Base-by-base conservation (phyloP, 2,329 filamentous ascomycete genomes). In the Pezicula rhizophila region DNA sequence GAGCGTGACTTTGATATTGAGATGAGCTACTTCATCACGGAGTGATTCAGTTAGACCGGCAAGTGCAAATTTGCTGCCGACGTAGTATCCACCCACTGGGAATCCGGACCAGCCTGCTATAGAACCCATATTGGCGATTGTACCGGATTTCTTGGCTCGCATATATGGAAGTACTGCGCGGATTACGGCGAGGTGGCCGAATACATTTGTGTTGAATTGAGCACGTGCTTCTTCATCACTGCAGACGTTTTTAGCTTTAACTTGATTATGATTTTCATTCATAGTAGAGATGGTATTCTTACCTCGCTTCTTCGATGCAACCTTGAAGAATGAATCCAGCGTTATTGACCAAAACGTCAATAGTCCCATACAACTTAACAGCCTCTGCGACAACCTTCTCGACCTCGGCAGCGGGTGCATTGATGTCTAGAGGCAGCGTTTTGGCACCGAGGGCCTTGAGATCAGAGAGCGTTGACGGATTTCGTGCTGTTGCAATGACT, bases 161-260 rank as follows among this genome's bases (percentile, higher is more conserved):
- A 79, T 66, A 20, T 67, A 61, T 0, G 75, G 74, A 0, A 78
- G 60, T 10, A 72, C 68, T 0, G 74, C 74, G 7, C 72, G 71
- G 25, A 70, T 67, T 0, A 76, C 69, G 50, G 73, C 76, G 44
- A 76, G 61, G 14, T 65, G 61, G 7, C 75, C 77, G 52, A 79
- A 75, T 39, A 80, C 74, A 48, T 80, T 81, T 34, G 75, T 76
- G 60, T 73, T 70, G 62, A 77, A 78, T 10, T 60, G 54, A 18
- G 66, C 60, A 38, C 63, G 62, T 18, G 68, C 65, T 56, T 75
- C 70, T n/a, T 64, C 58, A 10, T 65, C 64, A 8, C 66, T 51
- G 14, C 3, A 38, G 18, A 15, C 3, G 8, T 11, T 23, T 3
- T n/a, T 67, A 33, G 57, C 58, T 61, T 46, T 65, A 66, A 65